A percentile compares a stretch with the other conserved stretches of the same genome.
Evolutionary conservation across 2,329 filamentous ascomycete genomes (phyloP).

Genomic region (Nannizzia gypsea): DNA sequence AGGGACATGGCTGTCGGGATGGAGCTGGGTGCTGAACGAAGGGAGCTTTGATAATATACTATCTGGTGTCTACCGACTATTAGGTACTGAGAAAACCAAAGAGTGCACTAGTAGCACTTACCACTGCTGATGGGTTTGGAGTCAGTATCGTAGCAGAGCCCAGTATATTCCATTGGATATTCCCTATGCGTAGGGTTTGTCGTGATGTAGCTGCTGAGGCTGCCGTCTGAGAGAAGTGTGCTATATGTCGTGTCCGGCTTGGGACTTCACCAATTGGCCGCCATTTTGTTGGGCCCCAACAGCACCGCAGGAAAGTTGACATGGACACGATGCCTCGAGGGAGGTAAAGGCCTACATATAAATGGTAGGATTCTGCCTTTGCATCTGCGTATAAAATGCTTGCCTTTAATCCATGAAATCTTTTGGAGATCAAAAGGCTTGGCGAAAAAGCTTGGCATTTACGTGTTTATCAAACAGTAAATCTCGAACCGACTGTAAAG

Average conservation of each 20-base stretch:
- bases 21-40: not conserved
- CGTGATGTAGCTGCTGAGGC: not conserved
- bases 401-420: not conserved
- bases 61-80: not conserved
- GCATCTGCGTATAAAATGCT: not conserved
- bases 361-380: not conserved
- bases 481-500: too few species aligned
- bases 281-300: not conserved
- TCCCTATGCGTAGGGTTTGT: not conserved
- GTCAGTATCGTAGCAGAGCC: constrained; percentile 8
- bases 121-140: constrained; percentile 7
- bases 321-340: constrained; percentile 5
- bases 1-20: constrained; percentile 18
- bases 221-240: not conserved
- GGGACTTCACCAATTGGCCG: constrained; percentile 4
- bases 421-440: not conserved
- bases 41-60: constrained; percentile 1
- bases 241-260: not conserved
- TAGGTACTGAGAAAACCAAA: not conserved
- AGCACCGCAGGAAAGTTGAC: constrained; percentile 6
- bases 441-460: not conserved
- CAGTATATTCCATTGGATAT: not conserved
- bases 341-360: not conserved
- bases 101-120: not conserved
- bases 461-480: too few species aligned